Percentiles rank a stretch among this genome's conserved stretches.
Conservation (phyloP, 495 filamentous ascomycete species). For the Aspergillus conjunctus region DNA sequence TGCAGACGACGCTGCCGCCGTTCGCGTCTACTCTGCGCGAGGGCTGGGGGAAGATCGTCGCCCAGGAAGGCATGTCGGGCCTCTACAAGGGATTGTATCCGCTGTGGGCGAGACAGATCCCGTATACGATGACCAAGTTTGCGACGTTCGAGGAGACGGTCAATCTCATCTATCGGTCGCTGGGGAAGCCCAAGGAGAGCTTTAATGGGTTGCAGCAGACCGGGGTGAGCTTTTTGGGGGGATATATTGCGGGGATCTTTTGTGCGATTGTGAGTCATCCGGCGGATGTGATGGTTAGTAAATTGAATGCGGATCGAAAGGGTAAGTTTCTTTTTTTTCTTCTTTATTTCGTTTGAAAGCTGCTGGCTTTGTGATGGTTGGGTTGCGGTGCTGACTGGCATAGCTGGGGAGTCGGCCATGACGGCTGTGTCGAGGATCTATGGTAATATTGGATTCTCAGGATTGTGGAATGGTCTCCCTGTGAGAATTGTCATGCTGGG, state of each 20-base stretch:
- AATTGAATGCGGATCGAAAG: constrained; percentile 66
- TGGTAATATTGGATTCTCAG: constrained; percentile 69
- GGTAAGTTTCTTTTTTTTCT: constrained; percentile 38
- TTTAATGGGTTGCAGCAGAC: constrained; percentile 67
- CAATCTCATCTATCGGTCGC: constrained; percentile 58
- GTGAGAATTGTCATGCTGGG: constrained; percentile 68
- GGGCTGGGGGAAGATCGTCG: constrained; percentile 61
- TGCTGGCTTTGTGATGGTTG: not conserved
- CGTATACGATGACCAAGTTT: constrained; percentile 78
- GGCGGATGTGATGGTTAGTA: constrained; percentile 74
- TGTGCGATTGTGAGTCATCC: constrained; percentile 67
- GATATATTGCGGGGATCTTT: constrained; percentile 72
- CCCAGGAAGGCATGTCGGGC: constrained; percentile 59
- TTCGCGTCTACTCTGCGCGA: constrained; percentile 63
- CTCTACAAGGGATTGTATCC: constrained; percentile 71
- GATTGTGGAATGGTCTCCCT: constrained; percentile 70
- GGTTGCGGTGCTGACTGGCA: constrained; percentile 12
- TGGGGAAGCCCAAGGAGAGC: constrained; percentile 67
- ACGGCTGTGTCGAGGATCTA: constrained; percentile 67
- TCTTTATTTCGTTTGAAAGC: constrained; percentile 2
- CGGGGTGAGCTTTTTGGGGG: constrained; percentile 67
- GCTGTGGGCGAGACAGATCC: constrained; percentile 71
- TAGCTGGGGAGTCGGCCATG: constrained; percentile 64
- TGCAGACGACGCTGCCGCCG: constrained; percentile 71
- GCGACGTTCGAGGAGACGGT: constrained; percentile 74